phyloP scores from a whole-genome alignment of 1,284 basidiomycete species.

The Veloboletus limbatus region DNA sequence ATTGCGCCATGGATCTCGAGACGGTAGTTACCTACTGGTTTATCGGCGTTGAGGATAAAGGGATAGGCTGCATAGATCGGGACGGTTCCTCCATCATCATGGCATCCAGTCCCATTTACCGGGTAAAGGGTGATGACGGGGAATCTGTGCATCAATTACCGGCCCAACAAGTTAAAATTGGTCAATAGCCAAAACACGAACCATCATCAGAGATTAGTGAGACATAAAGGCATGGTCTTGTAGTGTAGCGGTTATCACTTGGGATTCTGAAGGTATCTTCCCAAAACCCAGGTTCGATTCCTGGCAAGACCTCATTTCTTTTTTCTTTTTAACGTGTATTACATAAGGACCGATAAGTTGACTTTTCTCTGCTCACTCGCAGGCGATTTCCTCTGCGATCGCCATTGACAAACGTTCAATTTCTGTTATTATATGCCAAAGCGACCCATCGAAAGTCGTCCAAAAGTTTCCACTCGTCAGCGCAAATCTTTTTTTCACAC shows the following conservation, averaged over 20 bases:
- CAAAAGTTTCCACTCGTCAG: conserved; percentile 11
- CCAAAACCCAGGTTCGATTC: conserved; percentile 33
- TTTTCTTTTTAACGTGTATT: not conserved
- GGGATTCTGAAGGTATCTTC: conserved; percentile 46
- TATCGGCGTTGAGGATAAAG: too few species aligned
- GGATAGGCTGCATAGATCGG: too few species aligned
- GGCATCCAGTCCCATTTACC: too few species aligned
- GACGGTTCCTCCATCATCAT: too few species aligned
- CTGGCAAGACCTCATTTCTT: conserved; percentile 18
- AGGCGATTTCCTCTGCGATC: conserved; percentile 27
- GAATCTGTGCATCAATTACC: too few species aligned
- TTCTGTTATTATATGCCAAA: conserved; percentile 32
- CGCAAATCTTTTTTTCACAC: conserved; percentile 2
- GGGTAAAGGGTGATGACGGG: too few species aligned
- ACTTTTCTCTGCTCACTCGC: conserved; percentile 17
- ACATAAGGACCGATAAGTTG: conserved; percentile 6
- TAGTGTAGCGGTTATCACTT: conserved; percentile 63
- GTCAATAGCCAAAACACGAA: too few species aligned
- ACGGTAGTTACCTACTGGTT: too few species aligned
- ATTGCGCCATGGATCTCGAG: too few species aligned
- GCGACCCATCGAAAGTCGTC: conserved; percentile 17
- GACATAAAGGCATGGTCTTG: too few species aligned
- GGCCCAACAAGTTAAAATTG: too few species aligned
- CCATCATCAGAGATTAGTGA: too few species aligned
- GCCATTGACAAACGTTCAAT: conserved; percentile 9